These are phyloP conservation scores for Leptoxyphium fumago DNA, from an alignment of 2,329 filamentous ascomycete genomes.

Conservation along the genomic window DNA sequence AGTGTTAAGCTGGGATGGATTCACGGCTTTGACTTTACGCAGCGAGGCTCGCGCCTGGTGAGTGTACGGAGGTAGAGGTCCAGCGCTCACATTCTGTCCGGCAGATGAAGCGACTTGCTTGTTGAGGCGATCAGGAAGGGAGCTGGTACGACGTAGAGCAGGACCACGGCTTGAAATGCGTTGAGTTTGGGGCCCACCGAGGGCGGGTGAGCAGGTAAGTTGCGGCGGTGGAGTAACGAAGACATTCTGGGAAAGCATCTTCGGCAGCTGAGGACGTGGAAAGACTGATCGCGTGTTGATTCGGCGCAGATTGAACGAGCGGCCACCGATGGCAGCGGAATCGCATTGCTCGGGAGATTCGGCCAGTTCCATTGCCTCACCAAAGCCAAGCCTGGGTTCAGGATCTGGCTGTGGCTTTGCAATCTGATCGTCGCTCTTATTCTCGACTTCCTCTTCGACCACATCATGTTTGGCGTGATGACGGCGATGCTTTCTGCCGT, in stretches of 20 bases:
- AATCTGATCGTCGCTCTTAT: slow-evolving; percentile 5
- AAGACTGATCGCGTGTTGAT: slow-evolving; percentile 38
- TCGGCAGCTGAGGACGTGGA: slow-evolving; percentile 42
- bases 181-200: slow-evolving; percentile 2
- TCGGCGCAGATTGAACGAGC: slow-evolving; percentile 20
- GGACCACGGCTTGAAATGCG: slow-evolving; percentile 4
- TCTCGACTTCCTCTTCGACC: slow-evolving; percentile 14
- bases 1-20: slow-evolving; percentile 1
- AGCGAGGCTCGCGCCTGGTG: slow-evolving; percentile 2
- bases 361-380: slow-evolving; percentile 20
- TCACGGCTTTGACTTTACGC: slow-evolving; percentile 5
- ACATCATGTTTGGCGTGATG: slow-evolving; percentile 26
- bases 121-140: slow-evolving; percentile 54
- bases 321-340: slow-evolving; percentile 6
- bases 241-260: slow-evolving; percentile 55
- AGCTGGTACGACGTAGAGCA: slow-evolving; percentile 53
- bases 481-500: slow-evolving; percentile 29
- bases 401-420: neutral
- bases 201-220: slow-evolving; percentile 7
- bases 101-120: slow-evolving; percentile 12
- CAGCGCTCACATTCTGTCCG: slow-evolving; percentile 3
- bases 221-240: slow-evolving; percentile 36
- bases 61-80: slow-evolving; percentile 15
- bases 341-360: slow-evolving; percentile 1
- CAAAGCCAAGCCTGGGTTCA: slow-evolving; percentile 24